Evolutionary conservation across 257 asterid species (phyloP), one percentile per base, ranked within the genome.

Genomic region (Ballota nigra): DNA sequence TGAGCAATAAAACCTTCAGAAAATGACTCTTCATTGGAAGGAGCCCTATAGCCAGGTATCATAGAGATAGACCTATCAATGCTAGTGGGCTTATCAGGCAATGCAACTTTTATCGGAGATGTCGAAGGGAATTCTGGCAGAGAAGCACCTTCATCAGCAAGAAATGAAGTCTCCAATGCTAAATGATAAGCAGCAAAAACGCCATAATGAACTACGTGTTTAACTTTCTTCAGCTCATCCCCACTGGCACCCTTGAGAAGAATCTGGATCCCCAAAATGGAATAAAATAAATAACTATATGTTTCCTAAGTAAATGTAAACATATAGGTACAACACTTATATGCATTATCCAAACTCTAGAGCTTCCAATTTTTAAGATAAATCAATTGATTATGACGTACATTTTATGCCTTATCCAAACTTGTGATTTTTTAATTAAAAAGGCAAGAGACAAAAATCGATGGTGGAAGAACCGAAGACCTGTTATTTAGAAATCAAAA

Each of bases 91-190:
- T 86, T 85, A 82, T 80, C 91, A 57, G 88, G 96, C 66, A 83
- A 63, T 18, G 81, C 91, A 43, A 87, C 93, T 76, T 82, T 87
- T 74, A 87, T 77, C 19, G 93, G 93, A 74, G 90, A 82, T 75
- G 78, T 83, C 77, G 84, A 83, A 51, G 93, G 91, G 59, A 84
- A 69, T 75, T 85, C 90, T 28, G 84, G 96, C 77, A 87, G 78
- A 52, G 91, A 85, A 77, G 96, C 96, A 64, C 96, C 93, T 79
- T 89, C 94, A 71, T 89, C 91, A 55, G 96, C 96, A 75, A 89
- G 93, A 84, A 87, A 89, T 9, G 96, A 87, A 40, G 92, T 85
- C 82, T 87, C 91, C n/a, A 89, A 75, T 81, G 96, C 91, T 70
- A 87, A 80, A 81, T 87, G 96, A 79, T 89, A 89, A 52, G 96